Evolutionary conservation across 1,284 basidiomycete genomes (phyloP), one percentile per base, ranked within the genome.

Genomic region (Singerocomus rubriflavus): DNA sequence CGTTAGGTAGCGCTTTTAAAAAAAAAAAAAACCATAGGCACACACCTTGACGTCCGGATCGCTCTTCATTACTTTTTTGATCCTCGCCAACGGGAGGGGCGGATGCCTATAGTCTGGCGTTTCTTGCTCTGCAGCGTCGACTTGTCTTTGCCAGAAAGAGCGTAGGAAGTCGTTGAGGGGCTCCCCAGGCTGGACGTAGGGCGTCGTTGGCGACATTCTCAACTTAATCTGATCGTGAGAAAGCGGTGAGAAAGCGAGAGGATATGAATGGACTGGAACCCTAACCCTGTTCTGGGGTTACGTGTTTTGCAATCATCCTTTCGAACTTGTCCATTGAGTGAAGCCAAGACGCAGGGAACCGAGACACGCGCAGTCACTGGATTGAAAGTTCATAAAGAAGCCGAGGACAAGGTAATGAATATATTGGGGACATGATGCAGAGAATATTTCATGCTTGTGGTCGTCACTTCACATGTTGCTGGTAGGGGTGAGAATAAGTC

Each of bases 61-160:
- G 68, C 88, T 93, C 78, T 97, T 97, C 91, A 97, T 97, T 57
- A 97, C 94, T 70, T 97, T 96, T 76, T 97, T 97, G 62, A 97
- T 96, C 64, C 93, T 77, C 13, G 93, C 93, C 31, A 97, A 73
- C 6, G 91, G 91, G n/a, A 93, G 73, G 6, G 88, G 84, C 0
- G 91, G 91, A 63, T 92, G 90, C 52, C 89, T 78, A 60, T 90
- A 91, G 68, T 93, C 90, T 32, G 88, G 87, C 0, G 83, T 87
- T 63, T 91, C 87, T 60, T 85, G 80, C 66, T 93, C 91, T 0
- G 89, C 89, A 5, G 81, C 74, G 65, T 88, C 82, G 46, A 93
- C 78, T 59, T 91, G 89, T 32, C 88, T 73, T 63, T 89, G 87
- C 91, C 91, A 93, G 69, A 93, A 93, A 4, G 82, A 80, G 45